Evolutionary conservation across 805 yeast species (phyloP).

Genomic region (Hanseniaspora mollemarum): DNA sequence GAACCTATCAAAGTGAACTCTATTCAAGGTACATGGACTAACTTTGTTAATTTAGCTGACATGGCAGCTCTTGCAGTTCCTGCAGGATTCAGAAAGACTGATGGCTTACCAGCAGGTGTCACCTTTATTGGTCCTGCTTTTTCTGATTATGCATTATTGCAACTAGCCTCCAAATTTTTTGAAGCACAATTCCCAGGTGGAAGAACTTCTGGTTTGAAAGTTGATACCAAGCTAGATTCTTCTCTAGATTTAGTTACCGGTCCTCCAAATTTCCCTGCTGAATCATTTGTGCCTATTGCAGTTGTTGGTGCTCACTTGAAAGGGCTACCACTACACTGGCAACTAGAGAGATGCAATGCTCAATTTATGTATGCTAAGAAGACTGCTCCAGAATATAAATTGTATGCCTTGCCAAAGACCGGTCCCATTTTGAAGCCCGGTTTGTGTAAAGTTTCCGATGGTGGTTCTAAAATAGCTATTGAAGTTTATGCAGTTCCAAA

Average conservation of each 20-base stretch:
- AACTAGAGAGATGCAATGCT: constrained; percentile 74
- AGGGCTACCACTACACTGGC: constrained; percentile 91
- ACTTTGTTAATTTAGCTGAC: constrained; percentile 90
- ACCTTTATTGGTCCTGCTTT: constrained; percentile 72
- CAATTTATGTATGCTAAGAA: constrained; percentile 50
- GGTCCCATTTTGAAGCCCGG: constrained; percentile 91
- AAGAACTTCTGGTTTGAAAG: constrained; percentile 44
- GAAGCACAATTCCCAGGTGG: constrained; percentile 36
- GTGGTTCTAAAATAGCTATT: constrained; percentile 53
- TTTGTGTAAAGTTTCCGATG: constrained; percentile 47
- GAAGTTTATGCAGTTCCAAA: constrained; percentile 78
- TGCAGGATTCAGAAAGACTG: constrained; percentile 64
- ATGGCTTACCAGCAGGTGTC: constrained; percentile 84
- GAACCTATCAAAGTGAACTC: constrained; percentile 83
- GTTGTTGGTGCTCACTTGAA: constrained; percentile 93
- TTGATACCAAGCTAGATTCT: constrained; percentile 17
- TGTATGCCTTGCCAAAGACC: constrained; percentile 69
- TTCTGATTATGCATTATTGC: constrained; percentile 79
- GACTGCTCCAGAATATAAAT: constrained; percentile 59
- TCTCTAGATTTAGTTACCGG: not conserved
- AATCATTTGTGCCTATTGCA: constrained; percentile 53
- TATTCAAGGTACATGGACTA: constrained; percentile 94
- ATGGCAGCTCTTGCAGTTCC: constrained; percentile 86
- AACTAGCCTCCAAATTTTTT: constrained; percentile 65
- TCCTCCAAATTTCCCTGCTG: constrained; percentile 26